A percentile compares a stretch with the other conserved stretches of the same genome.
Evolutionary conservation across 768 basidiomycete species (phyloP).

Genomic region (Termitomyces sp.): DNA sequence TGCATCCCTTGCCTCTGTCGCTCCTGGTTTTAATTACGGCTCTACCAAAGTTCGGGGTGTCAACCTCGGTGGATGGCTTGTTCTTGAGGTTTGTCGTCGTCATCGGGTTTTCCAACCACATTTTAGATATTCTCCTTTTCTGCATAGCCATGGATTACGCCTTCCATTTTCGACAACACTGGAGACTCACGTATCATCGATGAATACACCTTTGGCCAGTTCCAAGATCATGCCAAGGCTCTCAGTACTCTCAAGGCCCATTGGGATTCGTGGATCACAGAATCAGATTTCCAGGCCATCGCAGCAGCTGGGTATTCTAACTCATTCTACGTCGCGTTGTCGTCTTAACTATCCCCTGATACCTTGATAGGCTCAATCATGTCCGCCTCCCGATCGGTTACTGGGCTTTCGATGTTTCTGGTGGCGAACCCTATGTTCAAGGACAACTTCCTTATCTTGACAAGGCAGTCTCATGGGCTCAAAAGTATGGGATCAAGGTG

Average conservation of each 20-base stretch:
- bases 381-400: slow-evolving; percentile 86
- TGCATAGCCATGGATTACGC: slow-evolving; percentile 72
- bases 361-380: slow-evolving; percentile 63
- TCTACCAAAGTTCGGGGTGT: slow-evolving; percentile 75
- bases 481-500: slow-evolving; percentile 67
- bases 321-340: slow-evolving; percentile 2
- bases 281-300: slow-evolving; percentile 73
- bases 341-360: background rate
- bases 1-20: slow-evolving; percentile 30
- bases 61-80: slow-evolving; percentile 67
- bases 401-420: slow-evolving; percentile 82
- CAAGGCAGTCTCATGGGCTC: slow-evolving; percentile 70
- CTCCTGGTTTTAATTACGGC: slow-evolving; percentile 70
- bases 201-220: slow-evolving; percentile 76
- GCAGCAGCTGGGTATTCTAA: slow-evolving; percentile 64
- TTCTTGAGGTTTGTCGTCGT: slow-evolving; percentile 36
- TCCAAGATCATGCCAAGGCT: slow-evolving; percentile 51
- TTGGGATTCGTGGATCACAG: slow-evolving; percentile 85
- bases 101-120: background rate
- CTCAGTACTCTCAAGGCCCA: slow-evolving; percentile 53
- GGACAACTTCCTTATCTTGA: slow-evolving; percentile 71
- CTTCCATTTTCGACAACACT: slow-evolving; percentile 70
- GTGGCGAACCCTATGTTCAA: slow-evolving; percentile 75
- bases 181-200: slow-evolving; percentile 60
- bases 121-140: slow-evolving; percentile 10